Evolutionary conservation across 805 yeast genomes (phyloP), one percentile per base, ranked within the genome.

Genomic region (Pichia nanzhaoensis): DNA sequence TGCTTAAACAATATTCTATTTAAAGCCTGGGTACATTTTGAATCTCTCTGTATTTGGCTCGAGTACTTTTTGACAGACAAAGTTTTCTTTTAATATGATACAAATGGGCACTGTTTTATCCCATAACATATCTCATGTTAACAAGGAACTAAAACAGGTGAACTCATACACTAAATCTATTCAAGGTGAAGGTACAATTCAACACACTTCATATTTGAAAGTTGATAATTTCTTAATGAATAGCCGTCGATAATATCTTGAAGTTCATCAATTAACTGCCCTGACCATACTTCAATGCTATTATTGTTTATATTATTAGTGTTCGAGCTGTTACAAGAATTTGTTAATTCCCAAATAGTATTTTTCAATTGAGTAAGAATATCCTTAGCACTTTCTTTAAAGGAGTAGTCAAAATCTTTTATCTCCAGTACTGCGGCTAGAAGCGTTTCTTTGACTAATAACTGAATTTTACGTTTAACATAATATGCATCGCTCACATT

Each of bases 391-490:
- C 36, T 45, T 21, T 55, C 56, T 32, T 58, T 62, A 4, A 47
- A 38, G 2, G 27, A 16, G 9, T 16, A 17, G 33, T 43, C 46
- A 36, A 52, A 60, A 6, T 20, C 20, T 5, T 37, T 31, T 20
- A 40, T 32, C 5, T 44, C 34, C n/a, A 60, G 44, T 3, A 63
- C 51, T 6, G 35, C 36, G 3, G 44, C 24, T n/a, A 48, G 43
- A 9, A 67, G 39, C 1, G 55, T 49, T 6, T 54, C 45, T 10
- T 63, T 48, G 4, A 67, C 52, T 9, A 62, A 37, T 17, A 65
- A 41, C 46, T 71, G 73, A 4, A 68, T 62, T 44, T 66, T 61
- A 33, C 68, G 55, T 47, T 63, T 61, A 1, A 68, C 62, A 46
- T 59, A 64, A 1, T 56, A 42, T 0, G 63, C 61, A 51, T 70